A percentile compares a stretch with the other conserved stretches of the same genome.
phyloP scores from a whole-genome alignment of 208 protist genomes.

The Leishmania major region DNA sequence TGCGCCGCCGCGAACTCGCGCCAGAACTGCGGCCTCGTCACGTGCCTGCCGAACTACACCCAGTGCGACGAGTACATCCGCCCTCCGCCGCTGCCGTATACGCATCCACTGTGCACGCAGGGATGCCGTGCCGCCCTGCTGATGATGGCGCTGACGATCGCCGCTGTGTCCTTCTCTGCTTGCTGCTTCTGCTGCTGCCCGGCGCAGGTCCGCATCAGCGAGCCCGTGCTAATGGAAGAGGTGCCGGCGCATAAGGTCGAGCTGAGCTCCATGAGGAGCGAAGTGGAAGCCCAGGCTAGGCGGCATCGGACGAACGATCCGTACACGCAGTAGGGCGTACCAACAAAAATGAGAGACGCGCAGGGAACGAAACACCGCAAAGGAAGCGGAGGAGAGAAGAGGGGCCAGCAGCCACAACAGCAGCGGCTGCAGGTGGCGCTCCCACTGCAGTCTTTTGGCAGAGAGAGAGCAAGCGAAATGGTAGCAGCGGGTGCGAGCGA shows the following conservation, averaged over 20 bases:
- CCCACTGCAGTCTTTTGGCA: too few relatives aligned
- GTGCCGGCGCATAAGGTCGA: slow-evolving; percentile 12
- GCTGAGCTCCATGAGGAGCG: not conserved
- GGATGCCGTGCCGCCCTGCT: slow-evolving; percentile 55
- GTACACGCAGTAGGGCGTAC: not conserved
- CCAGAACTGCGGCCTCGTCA: slow-evolving; percentile 62
- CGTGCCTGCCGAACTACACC: slow-evolving; percentile 63
- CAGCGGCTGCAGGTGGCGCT: too few relatives aligned
- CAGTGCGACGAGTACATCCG: slow-evolving; percentile 67
- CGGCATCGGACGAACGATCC: not conserved
- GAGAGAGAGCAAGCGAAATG: too few relatives aligned
- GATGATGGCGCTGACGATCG: slow-evolving; percentile 63
- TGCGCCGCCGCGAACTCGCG: slow-evolving; percentile 49
- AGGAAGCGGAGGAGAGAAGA: not conserved
- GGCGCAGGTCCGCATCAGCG: slow-evolving; percentile 27
- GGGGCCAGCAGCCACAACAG: not conserved
- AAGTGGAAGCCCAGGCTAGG: not conserved
- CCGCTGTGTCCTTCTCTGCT: slow-evolving; percentile 30
- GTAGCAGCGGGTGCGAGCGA: too few relatives aligned
- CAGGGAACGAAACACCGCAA: not conserved
- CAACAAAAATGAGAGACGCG: not conserved
- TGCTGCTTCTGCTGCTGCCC: slow-evolving; percentile 60
- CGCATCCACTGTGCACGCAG: slow-evolving; percentile 58
- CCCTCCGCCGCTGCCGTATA: slow-evolving; percentile 49
- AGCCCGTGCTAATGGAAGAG: slow-evolving; percentile 39